Evolutionary conservation across 768 basidiomycete genomes (phyloP).

Genomic region (Lepiota venenata): DNA sequence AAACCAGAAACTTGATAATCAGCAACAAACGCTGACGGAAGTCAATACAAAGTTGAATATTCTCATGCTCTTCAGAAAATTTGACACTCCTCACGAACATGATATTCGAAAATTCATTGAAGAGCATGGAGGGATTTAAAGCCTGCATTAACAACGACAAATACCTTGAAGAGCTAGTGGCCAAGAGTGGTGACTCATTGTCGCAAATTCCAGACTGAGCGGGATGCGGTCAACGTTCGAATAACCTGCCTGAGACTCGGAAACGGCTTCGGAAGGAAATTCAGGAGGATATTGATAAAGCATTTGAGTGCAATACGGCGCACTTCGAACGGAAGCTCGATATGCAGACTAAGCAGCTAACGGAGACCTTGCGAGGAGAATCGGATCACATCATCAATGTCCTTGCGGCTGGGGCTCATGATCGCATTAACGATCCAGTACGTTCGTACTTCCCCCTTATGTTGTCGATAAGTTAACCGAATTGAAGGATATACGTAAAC

Average conservation of each 20-base stretch:
- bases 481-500: conserved; percentile 37
- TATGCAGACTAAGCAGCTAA: conserved; percentile 36
- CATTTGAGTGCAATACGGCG: conserved; percentile 33
- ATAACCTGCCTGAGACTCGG: conserved; percentile 23
- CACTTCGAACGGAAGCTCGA: conserved; percentile 44
- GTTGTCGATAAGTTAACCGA: neutral
- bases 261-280: conserved; percentile 30
- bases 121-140: conserved; percentile 32
- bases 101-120: conserved; percentile 34
- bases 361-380: conserved; percentile 26
- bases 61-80: conserved; percentile 30
- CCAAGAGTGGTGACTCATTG: conserved; percentile 27
- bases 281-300: conserved; percentile 30
- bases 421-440: conserved; percentile 37
- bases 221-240: conserved; percentile 18
- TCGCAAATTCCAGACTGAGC: conserved; percentile 20
- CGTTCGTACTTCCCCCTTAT: conserved; percentile 9
- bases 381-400: conserved; percentile 37
- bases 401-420: conserved; percentile 39
- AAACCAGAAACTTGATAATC: conserved; percentile 24
- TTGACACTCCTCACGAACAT: conserved; percentile 36
- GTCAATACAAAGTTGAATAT: conserved; percentile 29
- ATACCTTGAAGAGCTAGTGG: conserved; percentile 27
- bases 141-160: conserved; percentile 30
- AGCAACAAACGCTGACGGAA: conserved; percentile 14